Percentiles rank a stretch among this genome's conserved stretches.
These are phyloP conservation scores for Mallotus nudiflorus DNA, from an alignment of 345 rosid species.

Conservation along the genomic window DNA sequence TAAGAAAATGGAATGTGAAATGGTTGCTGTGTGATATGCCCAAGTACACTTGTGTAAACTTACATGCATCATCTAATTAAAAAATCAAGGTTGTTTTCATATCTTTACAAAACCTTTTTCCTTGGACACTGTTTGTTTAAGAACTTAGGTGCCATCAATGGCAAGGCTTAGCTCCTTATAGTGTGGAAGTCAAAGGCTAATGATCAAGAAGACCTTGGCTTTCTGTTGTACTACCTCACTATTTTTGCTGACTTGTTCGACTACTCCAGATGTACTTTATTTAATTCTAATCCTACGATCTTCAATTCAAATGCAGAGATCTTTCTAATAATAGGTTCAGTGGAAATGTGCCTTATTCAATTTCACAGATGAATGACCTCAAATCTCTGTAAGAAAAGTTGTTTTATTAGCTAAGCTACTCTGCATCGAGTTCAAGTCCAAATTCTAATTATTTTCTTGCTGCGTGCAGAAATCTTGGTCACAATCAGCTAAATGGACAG, in stretches of 20 bases:
- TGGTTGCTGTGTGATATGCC: no score
- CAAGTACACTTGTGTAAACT: no score
- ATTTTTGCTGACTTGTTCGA: not conserved
- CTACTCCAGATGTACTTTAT: not conserved
- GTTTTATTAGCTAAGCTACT: constrained; percentile 2
- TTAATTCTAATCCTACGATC: constrained; percentile 16
- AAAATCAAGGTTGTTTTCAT: not conserved
- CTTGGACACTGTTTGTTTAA: not conserved
- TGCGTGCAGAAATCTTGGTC: constrained; percentile 60
- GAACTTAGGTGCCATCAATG: no score
- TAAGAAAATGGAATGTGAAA: not conserved
- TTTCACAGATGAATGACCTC: constrained; percentile 75
- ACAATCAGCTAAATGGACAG: constrained; percentile 73
- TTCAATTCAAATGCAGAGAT: constrained; percentile 57
- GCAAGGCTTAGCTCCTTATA: not conserved
- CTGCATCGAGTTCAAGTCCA: not conserved
- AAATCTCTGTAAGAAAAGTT: constrained; percentile 55
- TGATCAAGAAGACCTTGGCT: not conserved
- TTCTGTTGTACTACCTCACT: not conserved
- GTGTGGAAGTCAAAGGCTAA: not conserved
- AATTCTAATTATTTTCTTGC: constrained; percentile 18
- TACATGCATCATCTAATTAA: no score
- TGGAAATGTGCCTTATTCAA: constrained; percentile 82
- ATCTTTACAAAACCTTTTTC: not conserved
- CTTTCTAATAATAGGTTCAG: constrained; percentile 70